Conservation (phyloP, 2,329 filamentous ascomycete species). For the Botrytis medusae region DNA sequence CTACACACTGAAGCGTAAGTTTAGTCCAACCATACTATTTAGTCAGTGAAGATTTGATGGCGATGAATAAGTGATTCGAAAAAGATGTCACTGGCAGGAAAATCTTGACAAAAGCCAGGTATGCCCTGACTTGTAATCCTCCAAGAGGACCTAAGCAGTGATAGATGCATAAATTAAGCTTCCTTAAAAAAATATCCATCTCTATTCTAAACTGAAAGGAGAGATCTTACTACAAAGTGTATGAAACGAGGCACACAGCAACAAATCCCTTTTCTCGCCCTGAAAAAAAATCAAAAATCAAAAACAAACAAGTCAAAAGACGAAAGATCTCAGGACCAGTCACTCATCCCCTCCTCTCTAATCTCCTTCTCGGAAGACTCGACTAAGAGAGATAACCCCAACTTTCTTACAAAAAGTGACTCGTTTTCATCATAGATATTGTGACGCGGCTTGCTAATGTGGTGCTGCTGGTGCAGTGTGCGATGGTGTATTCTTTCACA, state of each 20-base stretch:
- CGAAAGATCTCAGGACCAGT: background rate
- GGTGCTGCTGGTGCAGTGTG: no score
- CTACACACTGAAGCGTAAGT: background rate
- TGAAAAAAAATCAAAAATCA: background rate
- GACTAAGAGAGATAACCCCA: no score
- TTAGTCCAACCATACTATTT: background rate
- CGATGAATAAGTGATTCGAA: background rate
- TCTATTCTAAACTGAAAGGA: rapidly evolving
- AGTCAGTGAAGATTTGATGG: background rate
- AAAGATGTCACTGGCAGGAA: background rate
- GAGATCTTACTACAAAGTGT: background rate
- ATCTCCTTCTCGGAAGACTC: no score
- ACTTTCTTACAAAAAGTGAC: no score
- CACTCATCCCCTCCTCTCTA: background rate
- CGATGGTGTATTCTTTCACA: no score
- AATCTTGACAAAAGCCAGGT: background rate
- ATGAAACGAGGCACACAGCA: background rate
- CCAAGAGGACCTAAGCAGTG: background rate
- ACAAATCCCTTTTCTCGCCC: background rate
- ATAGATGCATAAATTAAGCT: background rate
- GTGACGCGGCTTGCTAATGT: no score
- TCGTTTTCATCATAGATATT: background rate
- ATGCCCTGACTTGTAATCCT: no score
- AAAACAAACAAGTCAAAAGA: background rate
- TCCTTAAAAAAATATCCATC: rapidly evolving